Evolutionary conservation across 352 stramenopile species (phyloP), one percentile per base, ranked within the genome.

Genomic region (Peronospora destructor): DNA sequence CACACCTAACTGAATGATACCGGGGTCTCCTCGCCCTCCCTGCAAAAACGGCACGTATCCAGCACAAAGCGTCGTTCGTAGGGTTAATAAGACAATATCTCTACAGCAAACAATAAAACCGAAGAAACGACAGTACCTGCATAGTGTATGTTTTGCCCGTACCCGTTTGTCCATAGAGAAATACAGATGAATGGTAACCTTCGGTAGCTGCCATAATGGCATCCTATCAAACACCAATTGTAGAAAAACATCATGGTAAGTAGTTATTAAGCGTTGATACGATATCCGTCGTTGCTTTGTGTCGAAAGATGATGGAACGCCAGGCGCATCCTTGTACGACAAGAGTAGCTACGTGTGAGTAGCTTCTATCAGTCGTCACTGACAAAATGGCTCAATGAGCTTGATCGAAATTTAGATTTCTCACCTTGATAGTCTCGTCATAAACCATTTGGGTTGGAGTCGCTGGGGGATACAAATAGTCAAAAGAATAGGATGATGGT

Each of bases 81-180:
- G 23, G 4, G 47, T 37, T 16, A 56, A 16, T 58, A 60, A 48
- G 48, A 45, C 30, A 52, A n/a, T 17, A 23, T 23, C n/a, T 35
- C 41, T 11, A 4, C 7, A 30, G 8, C 5, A 30, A 30, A 32
- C 13, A 32, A n/a, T 30, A 14, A 38, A 34, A 42, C 11, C 43
- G 39, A 26, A 26, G 37, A 28, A 30, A 14, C 39, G 14, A 53
- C 56, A 23, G 43, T 26, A 84, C 79, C 65, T 84, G 68, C 79
- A 90, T 87, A 2, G 79, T 90, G 57, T 87, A 79, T 48, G 79
- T 90, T 66, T 90, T 90, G 61, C 81, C 81, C 23, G 87, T 95
- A 41, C 75, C 74, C 1, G 85, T 95, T 70, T 96, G 87, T n/a
- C 87, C 87, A 54, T 96, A 96, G n/a, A 91, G 64, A 49, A 96